Evolutionary conservation across 108 stramenopile species (phyloP), one percentile per base, ranked within the genome.

Genomic region (Pinguiococcus pyrenoidosus): DNA sequence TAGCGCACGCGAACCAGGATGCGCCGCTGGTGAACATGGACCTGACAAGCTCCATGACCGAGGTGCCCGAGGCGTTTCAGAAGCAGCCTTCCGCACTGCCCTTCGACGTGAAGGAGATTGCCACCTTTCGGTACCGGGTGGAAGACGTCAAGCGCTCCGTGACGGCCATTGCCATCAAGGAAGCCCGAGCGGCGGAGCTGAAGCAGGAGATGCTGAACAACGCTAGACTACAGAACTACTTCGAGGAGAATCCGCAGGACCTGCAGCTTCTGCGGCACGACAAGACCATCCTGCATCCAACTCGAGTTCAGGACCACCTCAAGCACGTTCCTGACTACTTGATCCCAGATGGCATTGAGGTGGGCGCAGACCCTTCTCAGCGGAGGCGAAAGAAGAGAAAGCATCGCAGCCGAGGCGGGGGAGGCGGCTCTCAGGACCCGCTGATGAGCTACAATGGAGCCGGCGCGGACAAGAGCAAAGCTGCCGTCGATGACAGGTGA

Each of bases 61-160:
- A 10, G 41, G 29, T 3, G 30, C 30, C 29, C 35, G 29, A 2
- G 59, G 39, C 61, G 32, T 1, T 41, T 53, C 35, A 34, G 17
- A 21, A 48, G 25, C 96, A 98, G 64, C 96, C 96, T 1, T 73
- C 82, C 35, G 86, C 85, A 3, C 63, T 98, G 32, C 87, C 86
- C 44, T 94, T 98, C 63, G 85, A 95, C 64, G 50, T 84, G 56
- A 68, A 61, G 0, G 96, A 96, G 64, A 78, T 93, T 26, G 89
- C 92, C 54, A 81, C 85, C 5, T 99, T 99, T 56, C 73, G 96
- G 1, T 99, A 99, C 58, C 73, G 96, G 26, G 92, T 96, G 23
- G 89, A 92, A 55, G 92, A 95, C 60, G 84, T 90, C 13, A 49
- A 65, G 13, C 72, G 87, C 4, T 79, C 87, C 14, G 89, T 99